A percentile compares a stretch with the other conserved stretches of the same genome.
phyloP scores from a whole-genome alignment of 176 grass and related monocot species.

The Luzula sylvatica region DNA sequence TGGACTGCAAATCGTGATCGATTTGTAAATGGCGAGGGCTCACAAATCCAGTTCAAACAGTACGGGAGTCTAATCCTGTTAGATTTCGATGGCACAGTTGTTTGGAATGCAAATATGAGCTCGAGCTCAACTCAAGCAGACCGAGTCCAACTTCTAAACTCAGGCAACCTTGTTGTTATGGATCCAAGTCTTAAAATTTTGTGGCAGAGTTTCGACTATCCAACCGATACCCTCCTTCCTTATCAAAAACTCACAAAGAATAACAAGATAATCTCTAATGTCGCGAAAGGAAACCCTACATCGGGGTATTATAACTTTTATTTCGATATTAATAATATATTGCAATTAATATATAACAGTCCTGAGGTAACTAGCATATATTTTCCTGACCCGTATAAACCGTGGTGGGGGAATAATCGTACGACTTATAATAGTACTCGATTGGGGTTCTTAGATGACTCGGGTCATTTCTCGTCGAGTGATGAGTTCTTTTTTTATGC shows the following conservation, averaged over 20 bases:
- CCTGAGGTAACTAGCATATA: conserved; percentile 50
- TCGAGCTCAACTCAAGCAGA: background rate
- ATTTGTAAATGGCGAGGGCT: conserved; percentile 46
- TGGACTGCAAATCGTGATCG: conserved; percentile 57
- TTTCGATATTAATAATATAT: conserved; percentile 58
- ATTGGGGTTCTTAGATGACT: conserved; percentile 34
- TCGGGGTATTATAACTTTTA: conserved; percentile 38
- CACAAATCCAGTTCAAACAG: conserved; percentile 23
- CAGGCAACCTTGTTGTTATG: conserved; percentile 61
- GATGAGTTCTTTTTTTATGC: conserved; percentile 29
- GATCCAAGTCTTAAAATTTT: conserved; percentile 7
- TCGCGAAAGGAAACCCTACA: background rate
- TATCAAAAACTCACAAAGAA: conserved; percentile 37
- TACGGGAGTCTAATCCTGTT: conserved; percentile 39
- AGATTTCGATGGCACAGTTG: conserved; percentile 43
- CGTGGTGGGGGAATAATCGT: conserved; percentile 12
- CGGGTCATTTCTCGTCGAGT: conserved; percentile 46
- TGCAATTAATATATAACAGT: conserved; percentile 55
- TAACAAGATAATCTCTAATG: conserved; percentile 29
- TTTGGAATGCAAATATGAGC: conserved; percentile 39
- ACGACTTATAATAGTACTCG: conserved; percentile 51
- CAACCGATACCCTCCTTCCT: conserved; percentile 50
- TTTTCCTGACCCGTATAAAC: conserved; percentile 35
- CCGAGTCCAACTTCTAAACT: conserved; percentile 32
- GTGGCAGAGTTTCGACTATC: conserved; percentile 66